These are phyloP conservation scores for Pycnococcus provasolii DNA, from an alignment of 139 green algal genomes.

Conservation along the genomic window DNA sequence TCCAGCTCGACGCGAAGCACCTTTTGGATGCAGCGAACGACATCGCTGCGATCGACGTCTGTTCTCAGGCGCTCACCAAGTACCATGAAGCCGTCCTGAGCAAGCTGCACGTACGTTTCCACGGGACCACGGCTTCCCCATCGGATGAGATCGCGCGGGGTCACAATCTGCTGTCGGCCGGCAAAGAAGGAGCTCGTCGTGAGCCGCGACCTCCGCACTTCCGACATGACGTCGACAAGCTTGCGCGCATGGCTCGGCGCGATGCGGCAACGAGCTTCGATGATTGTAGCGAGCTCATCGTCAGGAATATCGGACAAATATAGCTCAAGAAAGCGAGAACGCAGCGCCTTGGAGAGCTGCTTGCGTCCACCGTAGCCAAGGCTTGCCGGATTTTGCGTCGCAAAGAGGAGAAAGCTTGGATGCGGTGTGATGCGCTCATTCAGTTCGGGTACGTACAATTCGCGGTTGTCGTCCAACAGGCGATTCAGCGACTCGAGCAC, in stretches of 20 bases:
- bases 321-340: slow-evolving; percentile 94
- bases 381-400: slow-evolving; percentile 93
- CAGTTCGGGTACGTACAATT: slow-evolving; percentile 95
- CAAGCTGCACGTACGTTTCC: slow-evolving; percentile 66
- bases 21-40: slow-evolving; percentile 20
- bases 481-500: slow-evolving; percentile 93
- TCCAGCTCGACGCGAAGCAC: slow-evolving; percentile 63
- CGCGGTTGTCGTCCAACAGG: slow-evolving; percentile 95
- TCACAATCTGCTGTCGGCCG: slow-evolving; percentile 92
- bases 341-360: slow-evolving; percentile 60
- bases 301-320: slow-evolving; percentile 93
- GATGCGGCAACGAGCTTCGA: slow-evolving; percentile 64
- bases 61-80: slow-evolving; percentile 77
- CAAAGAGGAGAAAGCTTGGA: slow-evolving; percentile 98
- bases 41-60: slow-evolving; percentile 2
- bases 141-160: slow-evolving; percentile 88
- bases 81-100: slow-evolving; percentile 73
- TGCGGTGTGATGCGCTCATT: slow-evolving; percentile 83
- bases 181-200: slow-evolving; percentile 35
- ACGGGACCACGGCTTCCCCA: slow-evolving; percentile 51
- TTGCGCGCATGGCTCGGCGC: slow-evolving; percentile 61
- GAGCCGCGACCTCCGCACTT: slow-evolving; percentile 73
- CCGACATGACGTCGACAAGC: slow-evolving; percentile 77
- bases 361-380: slow-evolving; percentile 70
- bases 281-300: slow-evolving; percentile 72